Base-by-base conservation (phyloP, 148 eudicot genomes). In the Cornus kousa region DNA sequence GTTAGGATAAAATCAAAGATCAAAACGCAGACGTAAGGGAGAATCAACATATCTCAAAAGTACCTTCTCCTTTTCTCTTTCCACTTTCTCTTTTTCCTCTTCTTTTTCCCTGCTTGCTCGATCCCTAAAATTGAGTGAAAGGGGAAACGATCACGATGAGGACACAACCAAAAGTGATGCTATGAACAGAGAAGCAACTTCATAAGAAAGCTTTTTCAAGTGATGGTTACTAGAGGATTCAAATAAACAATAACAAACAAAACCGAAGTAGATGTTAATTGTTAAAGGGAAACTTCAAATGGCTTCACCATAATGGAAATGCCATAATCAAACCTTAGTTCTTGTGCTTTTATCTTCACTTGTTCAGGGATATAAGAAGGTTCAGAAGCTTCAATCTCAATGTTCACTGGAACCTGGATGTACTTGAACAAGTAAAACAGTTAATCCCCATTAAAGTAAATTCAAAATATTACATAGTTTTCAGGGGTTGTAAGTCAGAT, bases 51-150 rank as follows among this genome's bases (percentile, higher is more conserved):
- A 72, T 35, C 32, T 5, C n/a, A 19, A 79, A 50, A 73, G 16
- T 86, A 95, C 98, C 97, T 91, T 93, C 81, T 87, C 97, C 35
- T 86, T 83, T 80, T 79, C 85, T 78, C 83, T 89, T 87, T 83
- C 91, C 79, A 75, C 16, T 77, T 86, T 90, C 85, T 80, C 86
- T 43, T 89, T 86, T 83, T 82, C 87, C 71, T 80, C 86, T 86
- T 87, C 94, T 79, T 81, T 83, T 79, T 75, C 74, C 76, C 72
- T 87, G 74, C 48, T 77, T 73, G 84, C 81, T 78, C 76, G 81
- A 28, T 89, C 82, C 85, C 97, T 95, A 59, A 23, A 73, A 59
- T 23, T 43, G 35, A 32, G 73, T 71, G 59, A 53, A 79, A 65
- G 46, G 31, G 67, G 59, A 13, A 32, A n/a, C 13, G 59, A 33